Conservation (phyloP, 1,139 yeast species). For the Diutina sp. region DNA sequence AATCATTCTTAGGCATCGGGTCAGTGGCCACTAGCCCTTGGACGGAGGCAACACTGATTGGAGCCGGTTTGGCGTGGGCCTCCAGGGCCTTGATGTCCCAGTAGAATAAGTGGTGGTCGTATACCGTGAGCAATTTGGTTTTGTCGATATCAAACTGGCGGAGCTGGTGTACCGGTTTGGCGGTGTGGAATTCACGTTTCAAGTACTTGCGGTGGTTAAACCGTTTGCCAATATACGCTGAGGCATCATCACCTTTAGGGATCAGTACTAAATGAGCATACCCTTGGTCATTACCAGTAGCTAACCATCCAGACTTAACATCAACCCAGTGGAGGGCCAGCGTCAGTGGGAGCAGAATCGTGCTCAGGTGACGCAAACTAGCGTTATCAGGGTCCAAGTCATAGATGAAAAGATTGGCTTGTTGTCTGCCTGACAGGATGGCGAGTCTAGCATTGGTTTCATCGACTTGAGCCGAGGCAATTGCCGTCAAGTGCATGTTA, state of each 20-base stretch:
- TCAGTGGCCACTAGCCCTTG: conserved; percentile 43
- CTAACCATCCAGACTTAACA: conserved; percentile 21
- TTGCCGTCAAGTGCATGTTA: conserved; percentile 41
- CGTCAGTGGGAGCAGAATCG: conserved; percentile 59
- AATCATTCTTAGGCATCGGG: conserved; percentile 25
- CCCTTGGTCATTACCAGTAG: conserved; percentile 65
- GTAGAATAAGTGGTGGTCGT: conserved; percentile 49
- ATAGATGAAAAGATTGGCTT: conserved; percentile 52
- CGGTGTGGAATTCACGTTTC: conserved; percentile 11
- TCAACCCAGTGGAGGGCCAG: conserved; percentile 53
- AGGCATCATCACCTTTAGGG: conserved; percentile 36
- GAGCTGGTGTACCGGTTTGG: conserved; percentile 12
- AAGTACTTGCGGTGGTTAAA: conserved; percentile 63
- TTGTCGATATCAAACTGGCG: conserved; percentile 22
- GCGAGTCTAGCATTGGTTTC: conserved; percentile 36
- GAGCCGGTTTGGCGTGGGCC: conserved; percentile 24
- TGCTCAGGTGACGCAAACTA: conserved; percentile 58
- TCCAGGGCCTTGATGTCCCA: conserved; percentile 60
- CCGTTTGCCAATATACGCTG: conserved; percentile 63
- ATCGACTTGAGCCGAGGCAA: conserved; percentile 23
- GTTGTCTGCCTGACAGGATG: conserved; percentile 44
- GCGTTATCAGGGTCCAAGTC: conserved; percentile 33
- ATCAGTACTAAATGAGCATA: conserved; percentile 53
- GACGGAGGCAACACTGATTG: conserved; percentile 40
- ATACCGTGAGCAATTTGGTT: conserved; percentile 34